These are phyloP conservation scores for Schoenoplectus tabernaemontani DNA, from an alignment of 202 grass and related monocot genomes.

Conservation along the genomic window DNA sequence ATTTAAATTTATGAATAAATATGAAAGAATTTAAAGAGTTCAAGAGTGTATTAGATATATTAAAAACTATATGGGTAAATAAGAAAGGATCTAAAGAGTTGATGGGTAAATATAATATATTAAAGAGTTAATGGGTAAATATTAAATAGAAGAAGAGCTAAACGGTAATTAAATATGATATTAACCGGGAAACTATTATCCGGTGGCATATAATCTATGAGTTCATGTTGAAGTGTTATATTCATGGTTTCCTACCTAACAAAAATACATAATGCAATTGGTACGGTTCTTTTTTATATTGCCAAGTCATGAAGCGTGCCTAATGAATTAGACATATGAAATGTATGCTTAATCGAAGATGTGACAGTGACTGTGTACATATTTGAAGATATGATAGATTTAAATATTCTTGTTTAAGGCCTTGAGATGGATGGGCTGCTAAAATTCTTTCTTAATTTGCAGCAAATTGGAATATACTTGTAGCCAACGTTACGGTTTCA, in stretches of 20 bases:
- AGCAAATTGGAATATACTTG: neutral
- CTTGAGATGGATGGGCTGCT: neutral
- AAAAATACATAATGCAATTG: neutral
- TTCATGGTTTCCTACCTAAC: neutral
- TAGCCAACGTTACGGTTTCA: neutral
- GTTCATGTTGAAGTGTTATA: neutral
- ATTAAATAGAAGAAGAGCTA: too few species aligned
- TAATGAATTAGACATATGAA: neutral
- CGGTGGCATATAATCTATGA: neutral
- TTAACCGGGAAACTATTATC: neutral
- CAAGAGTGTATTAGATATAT: too few species aligned
- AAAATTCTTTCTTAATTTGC: neutral
- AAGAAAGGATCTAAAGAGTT: too few species aligned
- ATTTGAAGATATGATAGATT: neutral
- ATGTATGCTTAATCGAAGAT: neutral
- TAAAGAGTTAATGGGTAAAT: too few species aligned
- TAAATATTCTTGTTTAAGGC: neutral
- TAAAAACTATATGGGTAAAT: too few species aligned
- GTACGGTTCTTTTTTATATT: too few species aligned
- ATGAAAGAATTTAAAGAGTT: too few species aligned
- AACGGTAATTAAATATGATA: too few species aligned
- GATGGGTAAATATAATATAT: too few species aligned
- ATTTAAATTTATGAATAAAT: too few species aligned
- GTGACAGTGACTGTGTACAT: neutral
- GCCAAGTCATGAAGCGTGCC: too few species aligned